phyloP scores from a whole-genome alignment of 2,329 filamentous ascomycete species.

The Fragosphaeria purpurea region DNA sequence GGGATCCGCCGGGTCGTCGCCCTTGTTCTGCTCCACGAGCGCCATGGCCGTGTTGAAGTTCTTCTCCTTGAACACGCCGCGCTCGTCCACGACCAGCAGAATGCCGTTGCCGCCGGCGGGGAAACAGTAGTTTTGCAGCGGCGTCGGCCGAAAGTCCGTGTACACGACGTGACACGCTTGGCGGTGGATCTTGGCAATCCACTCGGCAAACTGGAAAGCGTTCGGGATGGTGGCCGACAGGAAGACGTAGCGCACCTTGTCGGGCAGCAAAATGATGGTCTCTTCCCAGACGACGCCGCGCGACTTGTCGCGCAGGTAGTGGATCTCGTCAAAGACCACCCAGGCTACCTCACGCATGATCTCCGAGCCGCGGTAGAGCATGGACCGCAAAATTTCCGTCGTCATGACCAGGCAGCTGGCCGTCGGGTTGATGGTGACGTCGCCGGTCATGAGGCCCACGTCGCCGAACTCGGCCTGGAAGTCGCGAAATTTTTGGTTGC shows the following conservation, averaged over 20 bases:
- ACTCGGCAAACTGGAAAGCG: conserved; percentile 97
- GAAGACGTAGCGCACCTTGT: conserved; percentile 98
- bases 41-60: conserved; percentile 97
- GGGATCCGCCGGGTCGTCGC: conserved; percentile 69
- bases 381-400: conserved; percentile 95
- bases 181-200: conserved; percentile 96
- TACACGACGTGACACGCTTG: conserved; percentile 99
- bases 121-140: conserved; percentile 96
- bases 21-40: conserved; percentile 77
- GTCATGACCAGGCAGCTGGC: conserved; percentile 98
- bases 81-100: conserved; percentile 90
- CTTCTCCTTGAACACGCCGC: conserved; percentile 88
- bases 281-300: conserved; percentile 98
- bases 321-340: conserved; percentile 98
- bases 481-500: conserved; percentile 97
- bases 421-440: conserved; percentile 98
- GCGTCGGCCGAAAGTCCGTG: conserved; percentile 94
- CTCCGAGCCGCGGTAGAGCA: conserved; percentile 95
- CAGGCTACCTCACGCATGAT: conserved; percentile 99
- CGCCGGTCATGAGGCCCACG: conserved; percentile 95
- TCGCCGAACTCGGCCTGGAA: conserved; percentile 94
- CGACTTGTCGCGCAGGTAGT: conserved; percentile 92
- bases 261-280: conserved; percentile 92
- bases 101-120: conserved; percentile 88
- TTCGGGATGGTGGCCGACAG: conserved; percentile 97